Percentiles rank a stretch among this genome's conserved stretches.
Evolutionary conservation across 352 stramenopile species (phyloP).

Genomic region (Bremia lactucae): DNA sequence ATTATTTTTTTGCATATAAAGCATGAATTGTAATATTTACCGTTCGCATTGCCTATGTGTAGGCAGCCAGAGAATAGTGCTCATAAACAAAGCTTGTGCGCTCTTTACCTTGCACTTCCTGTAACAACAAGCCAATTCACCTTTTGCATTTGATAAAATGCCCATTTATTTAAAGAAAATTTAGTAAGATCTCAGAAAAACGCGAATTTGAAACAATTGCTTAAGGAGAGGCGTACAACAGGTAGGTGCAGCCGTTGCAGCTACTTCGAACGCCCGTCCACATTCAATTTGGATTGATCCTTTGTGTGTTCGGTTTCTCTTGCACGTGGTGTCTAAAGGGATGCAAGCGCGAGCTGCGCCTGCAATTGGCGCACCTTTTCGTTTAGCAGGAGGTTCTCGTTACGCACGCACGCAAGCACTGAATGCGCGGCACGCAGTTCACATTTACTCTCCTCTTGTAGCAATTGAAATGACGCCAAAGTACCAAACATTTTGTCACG

Average conservation of each 20-base stretch:
- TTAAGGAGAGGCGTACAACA: constrained; percentile 9
- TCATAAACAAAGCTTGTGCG: too few species aligned
- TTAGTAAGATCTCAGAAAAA: too few species aligned
- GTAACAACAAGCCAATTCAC: too few species aligned
- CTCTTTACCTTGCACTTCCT: too few species aligned
- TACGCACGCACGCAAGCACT: constrained; percentile 33
- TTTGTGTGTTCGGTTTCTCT: constrained; percentile 8
- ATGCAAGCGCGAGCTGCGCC: constrained; percentile 40
- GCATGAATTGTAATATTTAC: too few species aligned
- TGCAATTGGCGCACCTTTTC: constrained; percentile 53
- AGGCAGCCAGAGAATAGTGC: too few species aligned
- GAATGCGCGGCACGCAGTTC: constrained; percentile 43
- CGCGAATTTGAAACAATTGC: constrained; percentile 9
- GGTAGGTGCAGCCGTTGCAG: constrained; percentile 7
- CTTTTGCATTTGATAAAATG: too few species aligned
- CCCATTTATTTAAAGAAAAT: too few species aligned
- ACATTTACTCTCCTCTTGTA: constrained; percentile 44
- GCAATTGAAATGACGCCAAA: constrained; percentile 47
- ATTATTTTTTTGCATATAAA: too few species aligned
- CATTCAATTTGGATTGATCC: constrained; percentile 10
- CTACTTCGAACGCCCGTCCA: constrained; percentile 15
- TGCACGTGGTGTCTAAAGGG: constrained; percentile 25
- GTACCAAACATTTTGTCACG: constrained; percentile 76
- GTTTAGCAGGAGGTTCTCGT: constrained; percentile 52
- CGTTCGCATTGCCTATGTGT: too few species aligned